These are phyloP conservation scores for Ceriops zippeliana DNA, from an alignment of 345 rosid genomes.

Conservation along the genomic window DNA sequence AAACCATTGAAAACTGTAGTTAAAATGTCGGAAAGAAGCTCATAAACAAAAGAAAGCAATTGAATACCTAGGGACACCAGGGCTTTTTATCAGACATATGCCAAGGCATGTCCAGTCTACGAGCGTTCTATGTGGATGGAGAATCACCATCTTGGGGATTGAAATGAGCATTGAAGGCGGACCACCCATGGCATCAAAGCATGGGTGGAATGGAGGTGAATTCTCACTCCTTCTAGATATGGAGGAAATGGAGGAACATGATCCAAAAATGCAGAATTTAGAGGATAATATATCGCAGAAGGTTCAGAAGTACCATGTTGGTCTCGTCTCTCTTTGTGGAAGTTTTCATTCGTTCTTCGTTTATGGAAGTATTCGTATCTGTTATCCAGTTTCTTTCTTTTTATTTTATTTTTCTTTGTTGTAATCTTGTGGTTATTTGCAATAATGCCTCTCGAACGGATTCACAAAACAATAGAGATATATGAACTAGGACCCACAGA, in stretches of 20 bases:
- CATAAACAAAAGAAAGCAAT: too few relatives aligned
- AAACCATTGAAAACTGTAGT: too few relatives aligned
- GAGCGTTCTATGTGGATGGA: conserved; percentile 43
- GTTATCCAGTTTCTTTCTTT: too few relatives aligned
- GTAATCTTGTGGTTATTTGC: conserved; percentile 61
- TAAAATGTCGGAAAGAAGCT: too few relatives aligned
- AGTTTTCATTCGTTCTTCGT: too few relatives aligned
- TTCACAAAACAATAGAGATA: conserved; percentile 34
- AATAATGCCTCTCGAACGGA: not conserved
- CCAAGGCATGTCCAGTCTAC: conserved; percentile 42
- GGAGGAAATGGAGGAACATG: conserved; percentile 49
- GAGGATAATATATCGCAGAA: conserved; percentile 50
- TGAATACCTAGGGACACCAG: conserved; percentile 67
- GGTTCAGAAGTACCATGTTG: conserved; percentile 23
- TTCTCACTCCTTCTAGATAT: conserved; percentile 56
- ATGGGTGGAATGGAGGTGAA: conserved; percentile 56
- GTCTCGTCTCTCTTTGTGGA: too few relatives aligned
- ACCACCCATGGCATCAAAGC: conserved; percentile 52
- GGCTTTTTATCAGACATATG: conserved; percentile 56
- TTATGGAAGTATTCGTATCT: too few relatives aligned
- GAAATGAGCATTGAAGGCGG: conserved; percentile 46
- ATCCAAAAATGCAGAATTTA: conserved; percentile 49
- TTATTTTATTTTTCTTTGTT: conserved; percentile 3
- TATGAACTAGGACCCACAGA: conserved; percentile 36
- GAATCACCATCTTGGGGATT: conserved; percentile 48